Evolutionary conservation across 2,329 filamentous ascomycete genomes (phyloP).

Genomic region (Ramularia collo-cygni): DNA sequence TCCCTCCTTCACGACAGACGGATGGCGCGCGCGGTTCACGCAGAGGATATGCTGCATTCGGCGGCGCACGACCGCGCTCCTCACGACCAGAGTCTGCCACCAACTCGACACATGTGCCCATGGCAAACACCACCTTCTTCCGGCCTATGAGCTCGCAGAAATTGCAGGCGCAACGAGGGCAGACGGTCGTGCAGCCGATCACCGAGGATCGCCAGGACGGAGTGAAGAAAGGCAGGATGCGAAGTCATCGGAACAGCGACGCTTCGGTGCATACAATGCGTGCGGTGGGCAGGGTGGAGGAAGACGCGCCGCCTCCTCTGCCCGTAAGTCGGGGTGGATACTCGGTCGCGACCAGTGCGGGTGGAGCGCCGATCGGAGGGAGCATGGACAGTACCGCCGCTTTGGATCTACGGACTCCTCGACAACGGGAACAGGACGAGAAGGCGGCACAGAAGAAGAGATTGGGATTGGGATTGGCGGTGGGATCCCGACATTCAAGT

Average conservation of each 20-base stretch:
- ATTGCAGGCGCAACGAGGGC: conserved; percentile 79
- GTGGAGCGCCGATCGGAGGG: conserved; percentile 21
- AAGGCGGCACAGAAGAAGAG: neutral
- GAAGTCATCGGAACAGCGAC: conserved; percentile 51
- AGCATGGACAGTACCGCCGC: conserved; percentile 53
- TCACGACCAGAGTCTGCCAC: conserved; percentile 51
- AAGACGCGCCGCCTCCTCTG: conserved; percentile 42
- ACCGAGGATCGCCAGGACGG: conserved; percentile 13
- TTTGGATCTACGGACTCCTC: neutral
- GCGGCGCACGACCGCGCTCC: neutral
- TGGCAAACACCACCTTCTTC: conserved; percentile 88
- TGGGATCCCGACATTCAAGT: conserved; percentile 17
- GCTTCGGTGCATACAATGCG: conserved; percentile 45
- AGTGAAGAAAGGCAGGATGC: conserved; percentile 27
- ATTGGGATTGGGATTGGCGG: conserved; percentile 17
- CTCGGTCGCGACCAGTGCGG: conserved; percentile 50
- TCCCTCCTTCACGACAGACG: conserved; percentile 41
- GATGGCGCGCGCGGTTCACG: conserved; percentile 11
- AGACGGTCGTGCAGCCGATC: conserved; percentile 25
- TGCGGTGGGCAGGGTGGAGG: conserved; percentile 31
- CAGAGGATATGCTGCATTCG: conserved; percentile 13
- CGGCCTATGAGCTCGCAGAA: conserved; percentile 94
- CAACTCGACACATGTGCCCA: conserved; percentile 79
- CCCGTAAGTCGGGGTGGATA: conserved; percentile 75
- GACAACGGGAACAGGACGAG: neutral